Base-by-base conservation (phyloP, 23 red algal species). In the Gracilaria caudata region DNA sequence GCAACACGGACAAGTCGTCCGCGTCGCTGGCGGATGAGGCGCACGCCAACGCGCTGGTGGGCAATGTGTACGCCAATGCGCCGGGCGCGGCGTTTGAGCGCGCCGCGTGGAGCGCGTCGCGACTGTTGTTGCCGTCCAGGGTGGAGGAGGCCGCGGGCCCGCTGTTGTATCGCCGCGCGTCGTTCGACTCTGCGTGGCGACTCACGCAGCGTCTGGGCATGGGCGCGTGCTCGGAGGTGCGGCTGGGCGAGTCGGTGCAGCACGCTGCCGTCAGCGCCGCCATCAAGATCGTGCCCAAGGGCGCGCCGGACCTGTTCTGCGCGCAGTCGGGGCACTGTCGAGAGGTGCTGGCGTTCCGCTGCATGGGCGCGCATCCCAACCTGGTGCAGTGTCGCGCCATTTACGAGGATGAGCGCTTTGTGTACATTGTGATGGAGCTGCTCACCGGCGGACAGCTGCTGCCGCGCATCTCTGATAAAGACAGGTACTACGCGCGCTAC, bases 351-450 rank as follows among this genome's bases (percentile, higher is more conserved):
- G 77, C 90, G n/a, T 70, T 81, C 43, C 51, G 55, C 13, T 17
- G 51, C 37, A 54, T 87, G 0, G 81, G 81, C 37, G 16, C 46
- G 1, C 82, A 85, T 36, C 58, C 79, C 23, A 93, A 86, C 72
- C 43, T 86, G 16, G 90, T 93, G 51, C 68, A 60, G 33, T 86
- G 72, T 39, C 65, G 49, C 7, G 83, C 86, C 39, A 72, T 95
- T n/a, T 90, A 75, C 26, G 94, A 95, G 46, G 94, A 95, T 56
- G 86, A 95, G 35, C 82, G 82, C 33, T 95, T 79, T 26, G 82
- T 95, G 17, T 95, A 95, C 73, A 70, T 95, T 29, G 64, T 95
- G 24, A 79, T 95, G 80, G 94, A 92, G 65, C 37, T 87, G 24
- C 81, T 93, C 9, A 81, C 57, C 9, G 94, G 94, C 45, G 94